Percentiles rank a stretch among this genome's conserved stretches.
These are phyloP conservation scores for Dujonia santamariae DNA, from an alignment of 1,139 yeast species.

Conservation along the genomic window DNA sequence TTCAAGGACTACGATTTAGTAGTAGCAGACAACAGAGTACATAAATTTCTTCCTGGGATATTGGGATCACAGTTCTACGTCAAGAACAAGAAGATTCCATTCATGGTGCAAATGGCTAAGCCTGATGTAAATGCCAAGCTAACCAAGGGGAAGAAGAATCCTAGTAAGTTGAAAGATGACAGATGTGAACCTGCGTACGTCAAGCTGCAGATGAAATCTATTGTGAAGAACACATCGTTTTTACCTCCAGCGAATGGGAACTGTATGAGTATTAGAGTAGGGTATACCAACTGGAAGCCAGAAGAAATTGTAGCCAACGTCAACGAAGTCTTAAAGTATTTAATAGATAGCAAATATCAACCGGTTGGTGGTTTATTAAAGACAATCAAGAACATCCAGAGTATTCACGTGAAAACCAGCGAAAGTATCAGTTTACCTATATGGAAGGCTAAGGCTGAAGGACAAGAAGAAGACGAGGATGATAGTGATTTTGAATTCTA, in stretches of 20 bases:
- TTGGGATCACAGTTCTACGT: conserved; percentile 56
- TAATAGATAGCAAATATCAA: conserved; percentile 42
- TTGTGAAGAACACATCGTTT: conserved; percentile 57
- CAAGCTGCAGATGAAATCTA: conserved; percentile 56
- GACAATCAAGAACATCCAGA: conserved; percentile 39
- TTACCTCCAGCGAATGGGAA: conserved; percentile 59
- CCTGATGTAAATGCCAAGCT: conserved; percentile 41
- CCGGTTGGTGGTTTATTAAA: conserved; percentile 62
- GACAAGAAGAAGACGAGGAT: conserved; percentile 16
- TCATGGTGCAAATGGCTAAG: conserved; percentile 61
- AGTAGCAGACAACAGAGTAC: conserved; percentile 63
- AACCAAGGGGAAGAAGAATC: conserved; percentile 25
- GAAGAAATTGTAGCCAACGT: conserved; percentile 50
- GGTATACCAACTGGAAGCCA: conserved; percentile 44
- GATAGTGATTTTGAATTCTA: conserved; percentile 30
- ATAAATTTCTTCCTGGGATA: conserved; percentile 53
- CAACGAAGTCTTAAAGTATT: conserved; percentile 50
- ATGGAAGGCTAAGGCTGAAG: conserved; percentile 15
- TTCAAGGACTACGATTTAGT: conserved; percentile 63
- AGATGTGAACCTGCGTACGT: conserved; percentile 61
- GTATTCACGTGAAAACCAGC: conserved; percentile 57
- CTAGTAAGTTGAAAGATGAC: conserved; percentile 47
- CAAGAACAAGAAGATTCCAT: conserved; percentile 61
- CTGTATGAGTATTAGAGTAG: conserved; percentile 50
- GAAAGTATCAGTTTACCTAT: conserved; percentile 60